Evolutionary conservation across 1,139 yeast genomes (phyloP).

Genomic region (Pichia sp.): DNA sequence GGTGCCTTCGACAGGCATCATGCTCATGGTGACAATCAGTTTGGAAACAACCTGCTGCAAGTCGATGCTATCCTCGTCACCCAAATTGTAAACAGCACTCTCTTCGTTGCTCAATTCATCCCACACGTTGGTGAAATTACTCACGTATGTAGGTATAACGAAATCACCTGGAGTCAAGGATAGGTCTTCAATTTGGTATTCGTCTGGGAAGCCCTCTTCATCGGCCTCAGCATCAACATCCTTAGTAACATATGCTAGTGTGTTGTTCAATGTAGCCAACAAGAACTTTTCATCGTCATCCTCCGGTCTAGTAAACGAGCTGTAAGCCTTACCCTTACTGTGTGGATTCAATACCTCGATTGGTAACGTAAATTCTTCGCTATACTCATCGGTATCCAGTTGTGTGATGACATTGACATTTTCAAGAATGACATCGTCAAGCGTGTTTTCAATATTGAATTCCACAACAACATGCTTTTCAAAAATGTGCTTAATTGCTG

Average conservation of each 20-base stretch:
- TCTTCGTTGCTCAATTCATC: slow-evolving; percentile 66
- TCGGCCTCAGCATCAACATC: slow-evolving; percentile 71
- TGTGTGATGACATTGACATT: slow-evolving; percentile 73
- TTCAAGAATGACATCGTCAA: slow-evolving; percentile 71
- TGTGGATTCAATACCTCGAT: slow-evolving; percentile 70
- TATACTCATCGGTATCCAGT: slow-evolving; percentile 46
- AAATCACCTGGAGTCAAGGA: slow-evolving; percentile 79
- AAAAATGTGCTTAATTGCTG: slow-evolving; percentile 79
- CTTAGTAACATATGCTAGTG: slow-evolving; percentile 70
- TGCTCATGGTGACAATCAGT: slow-evolving; percentile 41
- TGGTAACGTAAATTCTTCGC: slow-evolving; percentile 73
- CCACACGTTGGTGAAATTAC: slow-evolving; percentile 70
- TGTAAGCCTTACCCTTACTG: slow-evolving; percentile 71
- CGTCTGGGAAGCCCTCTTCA: slow-evolving; percentile 91
- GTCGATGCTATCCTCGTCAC: slow-evolving; percentile 35
- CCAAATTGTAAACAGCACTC: slow-evolving; percentile 56
- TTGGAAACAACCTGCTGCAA: slow-evolving; percentile 48
- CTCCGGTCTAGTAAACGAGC: slow-evolving; percentile 62
- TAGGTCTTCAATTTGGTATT: slow-evolving; percentile 83
- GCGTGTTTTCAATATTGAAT: slow-evolving; percentile 80
- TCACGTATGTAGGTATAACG: slow-evolving; percentile 70
- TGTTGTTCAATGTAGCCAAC: slow-evolving; percentile 50
- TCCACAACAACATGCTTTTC: slow-evolving; percentile 75
- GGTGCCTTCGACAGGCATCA: slow-evolving; percentile 78
- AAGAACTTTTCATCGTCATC: slow-evolving; percentile 19